phyloP scores from a whole-genome alignment of 352 stramenopile species.

The Hyaloperonospora brassicae region DNA sequence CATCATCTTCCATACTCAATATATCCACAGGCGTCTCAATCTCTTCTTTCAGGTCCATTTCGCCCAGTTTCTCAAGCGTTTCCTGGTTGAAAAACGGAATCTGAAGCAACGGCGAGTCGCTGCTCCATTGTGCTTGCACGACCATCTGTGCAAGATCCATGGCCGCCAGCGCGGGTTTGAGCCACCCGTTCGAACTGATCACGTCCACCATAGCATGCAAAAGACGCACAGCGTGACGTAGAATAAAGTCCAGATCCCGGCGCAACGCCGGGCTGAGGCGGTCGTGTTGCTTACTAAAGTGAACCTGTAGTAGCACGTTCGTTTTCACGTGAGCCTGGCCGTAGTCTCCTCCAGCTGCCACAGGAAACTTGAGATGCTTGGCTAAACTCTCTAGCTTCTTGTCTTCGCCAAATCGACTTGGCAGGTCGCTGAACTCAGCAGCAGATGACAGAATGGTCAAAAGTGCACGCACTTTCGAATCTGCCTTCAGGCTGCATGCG shows the following conservation, averaged over 20 bases:
- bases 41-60: conserved; percentile 58
- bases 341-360: conserved; percentile 84
- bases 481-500: conserved; percentile 92
- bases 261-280: conserved; percentile 88
- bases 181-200: conserved; percentile 97
- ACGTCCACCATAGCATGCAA: conserved; percentile 98
- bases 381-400: conserved; percentile 90
- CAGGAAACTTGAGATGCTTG: conserved; percentile 89
- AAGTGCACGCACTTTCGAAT: conserved; percentile 95
- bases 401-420: conserved; percentile 91
- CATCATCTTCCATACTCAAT: conserved; percentile 91
- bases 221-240: conserved; percentile 89
- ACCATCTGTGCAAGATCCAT: conserved; percentile 99
- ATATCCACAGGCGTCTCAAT: conserved; percentile 81
- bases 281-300: conserved; percentile 92
- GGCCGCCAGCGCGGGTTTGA: conserved; percentile 95
- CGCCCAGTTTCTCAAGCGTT: conserved; percentile 52
- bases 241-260: conserved; percentile 87
- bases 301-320: conserved; percentile 94
- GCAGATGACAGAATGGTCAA: conserved; percentile 95
- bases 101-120: conserved; percentile 92
- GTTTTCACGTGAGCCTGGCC: conserved; percentile 93
- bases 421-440: conserved; percentile 93
- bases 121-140: conserved; percentile 97
- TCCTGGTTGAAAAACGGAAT: conserved; percentile 95